Evolutionary conservation across 2,329 filamentous ascomycete genomes (phyloP).

Genomic region (Cadophora sp.): DNA sequence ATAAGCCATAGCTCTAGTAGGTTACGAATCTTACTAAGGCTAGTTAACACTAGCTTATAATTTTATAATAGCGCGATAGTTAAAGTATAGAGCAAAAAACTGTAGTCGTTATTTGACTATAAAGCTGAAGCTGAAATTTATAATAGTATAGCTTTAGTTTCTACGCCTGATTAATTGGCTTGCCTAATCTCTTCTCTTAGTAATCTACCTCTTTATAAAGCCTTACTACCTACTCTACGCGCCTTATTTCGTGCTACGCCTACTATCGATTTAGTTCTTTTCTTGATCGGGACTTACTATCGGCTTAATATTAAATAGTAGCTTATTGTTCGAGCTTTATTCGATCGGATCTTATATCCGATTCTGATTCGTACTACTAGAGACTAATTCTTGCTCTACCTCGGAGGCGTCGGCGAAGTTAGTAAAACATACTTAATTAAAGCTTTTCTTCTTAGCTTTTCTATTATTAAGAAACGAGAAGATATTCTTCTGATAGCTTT

Average conservation of each 20-base stretch:
- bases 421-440: not conserved
- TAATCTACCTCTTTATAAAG: not conserved
- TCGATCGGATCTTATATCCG: not conserved
- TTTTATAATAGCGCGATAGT: not conserved
- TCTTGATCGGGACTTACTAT: not conserved
- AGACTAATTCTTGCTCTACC: not conserved
- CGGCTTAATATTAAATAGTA: not conserved
- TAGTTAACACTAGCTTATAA: not conserved
- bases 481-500: not conserved
- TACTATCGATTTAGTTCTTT: not conserved
- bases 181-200: not conserved
- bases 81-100: not conserved
- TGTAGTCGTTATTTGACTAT: not conserved
- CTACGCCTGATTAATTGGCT: not conserved
- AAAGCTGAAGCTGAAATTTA: not conserved
- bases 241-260: conserved; percentile 3
- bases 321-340: not conserved
- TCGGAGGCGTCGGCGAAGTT: not conserved
- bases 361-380: not conserved
- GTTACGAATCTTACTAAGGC: not conserved
- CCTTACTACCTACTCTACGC: not conserved
- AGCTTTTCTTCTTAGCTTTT: not conserved
- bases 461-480: not conserved
- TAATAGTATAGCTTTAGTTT: not conserved
- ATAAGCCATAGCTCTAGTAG: not conserved